phyloP scores from a whole-genome alignment of 495 filamentous ascomycete species.

The Annulohypoxylon bovei region DNA sequence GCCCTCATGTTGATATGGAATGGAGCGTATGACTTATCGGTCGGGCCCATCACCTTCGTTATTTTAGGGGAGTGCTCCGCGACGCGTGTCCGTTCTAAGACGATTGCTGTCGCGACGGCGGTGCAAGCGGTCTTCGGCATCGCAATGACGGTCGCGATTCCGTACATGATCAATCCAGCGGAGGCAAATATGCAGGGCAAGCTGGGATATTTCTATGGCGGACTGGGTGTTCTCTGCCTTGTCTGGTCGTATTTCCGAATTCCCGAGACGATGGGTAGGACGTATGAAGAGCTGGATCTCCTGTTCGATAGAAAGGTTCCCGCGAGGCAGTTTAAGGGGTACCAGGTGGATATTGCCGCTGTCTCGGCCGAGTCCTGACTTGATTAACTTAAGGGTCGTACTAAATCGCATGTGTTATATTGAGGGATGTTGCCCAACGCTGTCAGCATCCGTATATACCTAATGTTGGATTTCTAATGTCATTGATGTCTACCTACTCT shows the following conservation, averaged over 20 bases:
- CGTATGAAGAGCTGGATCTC: slow-evolving; percentile 67
- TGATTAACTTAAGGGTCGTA: too few relatives aligned
- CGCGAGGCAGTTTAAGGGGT: slow-evolving; percentile 60
- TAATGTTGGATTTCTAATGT: too few relatives aligned
- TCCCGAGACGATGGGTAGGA: slow-evolving; percentile 68
- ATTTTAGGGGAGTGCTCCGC: slow-evolving; percentile 69
- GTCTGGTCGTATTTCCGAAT: slow-evolving; percentile 64
- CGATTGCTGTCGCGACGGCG: slow-evolving; percentile 69
- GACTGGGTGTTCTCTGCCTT: slow-evolving; percentile 56
- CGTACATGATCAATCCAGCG: slow-evolving; percentile 74
- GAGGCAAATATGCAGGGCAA: slow-evolving; percentile 71
- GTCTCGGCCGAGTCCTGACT: slow-evolving; percentile 22
- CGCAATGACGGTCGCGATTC: slow-evolving; percentile 69
- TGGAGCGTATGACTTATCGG: slow-evolving; percentile 64
- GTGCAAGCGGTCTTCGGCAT: slow-evolving; percentile 68
- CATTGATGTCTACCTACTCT: too few relatives aligned
- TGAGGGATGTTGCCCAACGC: neutral
- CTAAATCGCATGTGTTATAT: too few relatives aligned
- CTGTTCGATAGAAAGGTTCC: slow-evolving; percentile 62
- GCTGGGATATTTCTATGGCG: slow-evolving; percentile 74
- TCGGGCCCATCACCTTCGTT: slow-evolving; percentile 71
- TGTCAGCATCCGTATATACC: too few relatives aligned
- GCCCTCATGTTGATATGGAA: slow-evolving; percentile 67
- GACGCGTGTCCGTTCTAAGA: slow-evolving; percentile 68
- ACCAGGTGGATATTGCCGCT: slow-evolving; percentile 45